These are phyloP conservation scores for Tulasnella sp. DNA, from an alignment of 768 basidiomycete species.

Conservation along the genomic window DNA sequence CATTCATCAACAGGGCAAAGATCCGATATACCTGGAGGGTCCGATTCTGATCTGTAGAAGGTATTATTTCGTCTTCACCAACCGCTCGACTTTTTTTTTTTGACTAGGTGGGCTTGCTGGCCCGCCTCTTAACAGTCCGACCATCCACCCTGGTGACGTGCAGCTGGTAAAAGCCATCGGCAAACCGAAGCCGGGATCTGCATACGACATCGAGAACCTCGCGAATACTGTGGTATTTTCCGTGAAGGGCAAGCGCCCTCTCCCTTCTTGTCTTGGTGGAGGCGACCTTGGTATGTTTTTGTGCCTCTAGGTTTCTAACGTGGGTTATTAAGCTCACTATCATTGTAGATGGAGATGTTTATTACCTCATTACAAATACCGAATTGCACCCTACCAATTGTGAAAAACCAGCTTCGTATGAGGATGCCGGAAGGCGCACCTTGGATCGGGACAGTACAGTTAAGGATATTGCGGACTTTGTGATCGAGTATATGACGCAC, in stretches of 20 bases:
- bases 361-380: constrained; percentile 23
- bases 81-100: background rate
- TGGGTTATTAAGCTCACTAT: too few species aligned
- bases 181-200: constrained; percentile 48
- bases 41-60: constrained; percentile 58
- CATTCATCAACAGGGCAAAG: constrained; percentile 50
- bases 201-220: constrained; percentile 40
- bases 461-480: constrained; percentile 38
- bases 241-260: constrained; percentile 47
- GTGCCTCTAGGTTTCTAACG: too few species aligned
- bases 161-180: constrained; percentile 68
- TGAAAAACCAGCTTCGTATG: constrained; percentile 28
- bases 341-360: constrained; percentile 33
- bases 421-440: too few species aligned
- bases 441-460: constrained; percentile 35
- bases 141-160: constrained; percentile 78
- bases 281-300: constrained; percentile 36
- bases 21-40: constrained; percentile 64
- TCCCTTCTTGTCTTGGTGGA: constrained; percentile 37
- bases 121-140: constrained; percentile 53
- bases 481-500: constrained; percentile 38
- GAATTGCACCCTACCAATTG: constrained; percentile 18
- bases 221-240: constrained; percentile 76
- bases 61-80: background rate
- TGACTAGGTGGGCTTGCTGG: background rate